These are phyloP conservation scores for Nannochloropsis granulata DNA, from an alignment of 108 stramenopile species.

Conservation along the genomic window DNA sequence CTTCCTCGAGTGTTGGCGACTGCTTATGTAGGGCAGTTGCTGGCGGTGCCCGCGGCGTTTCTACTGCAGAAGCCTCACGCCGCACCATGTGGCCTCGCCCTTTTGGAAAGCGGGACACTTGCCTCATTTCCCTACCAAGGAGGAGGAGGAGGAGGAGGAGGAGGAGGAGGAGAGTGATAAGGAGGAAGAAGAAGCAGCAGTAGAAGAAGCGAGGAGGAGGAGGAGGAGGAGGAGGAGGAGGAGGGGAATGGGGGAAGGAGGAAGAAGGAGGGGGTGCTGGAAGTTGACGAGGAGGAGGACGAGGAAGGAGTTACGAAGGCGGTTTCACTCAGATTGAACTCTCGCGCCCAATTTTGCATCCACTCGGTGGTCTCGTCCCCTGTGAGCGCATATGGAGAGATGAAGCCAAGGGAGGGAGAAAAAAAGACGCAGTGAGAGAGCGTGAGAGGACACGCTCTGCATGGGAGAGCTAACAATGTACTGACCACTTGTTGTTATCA, in stretches of 20 bases:
- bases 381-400: no score
- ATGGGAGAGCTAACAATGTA: no score
- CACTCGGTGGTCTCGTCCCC: no score
- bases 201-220: not conserved
- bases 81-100: not conserved
- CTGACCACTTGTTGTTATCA: no score
- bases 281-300: not conserved
- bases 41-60: not conserved
- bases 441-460: not conserved
- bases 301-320: not conserved
- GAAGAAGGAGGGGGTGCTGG: not conserved
- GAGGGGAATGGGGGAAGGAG: not conserved
- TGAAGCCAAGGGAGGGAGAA: no score
- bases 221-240: not conserved
- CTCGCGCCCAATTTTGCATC: no score
- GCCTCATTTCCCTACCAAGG: not conserved
- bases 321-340: not conserved
- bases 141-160: not conserved
- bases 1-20: not conserved
- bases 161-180: not conserved
- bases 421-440: not conserved
- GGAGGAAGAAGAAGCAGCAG: not conserved
- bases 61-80: not conserved
- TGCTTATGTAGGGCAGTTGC: not conserved
- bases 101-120: not conserved